These are phyloP conservation scores for Boletus sp. DNA, from an alignment of 768 basidiomycete species.

Conservation along the genomic window DNA sequence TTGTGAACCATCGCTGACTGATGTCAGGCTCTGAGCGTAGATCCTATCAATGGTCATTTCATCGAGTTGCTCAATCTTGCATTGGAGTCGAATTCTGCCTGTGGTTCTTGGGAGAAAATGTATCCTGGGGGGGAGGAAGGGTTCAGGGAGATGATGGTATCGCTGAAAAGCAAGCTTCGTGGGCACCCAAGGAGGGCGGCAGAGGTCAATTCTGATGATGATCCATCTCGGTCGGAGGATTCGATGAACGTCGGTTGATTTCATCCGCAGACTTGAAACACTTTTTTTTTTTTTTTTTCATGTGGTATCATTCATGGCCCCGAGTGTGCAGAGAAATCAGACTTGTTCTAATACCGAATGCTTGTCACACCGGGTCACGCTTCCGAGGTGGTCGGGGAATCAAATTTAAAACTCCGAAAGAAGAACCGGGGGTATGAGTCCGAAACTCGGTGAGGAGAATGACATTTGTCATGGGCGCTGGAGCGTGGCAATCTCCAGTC, in stretches of 20 bases:
- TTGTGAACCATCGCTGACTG: constrained; percentile 1
- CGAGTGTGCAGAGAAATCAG: not conserved
- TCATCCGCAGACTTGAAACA: constrained; percentile 12
- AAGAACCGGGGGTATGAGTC: not conserved
- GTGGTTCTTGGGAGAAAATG: constrained; percentile 32
- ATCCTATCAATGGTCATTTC: constrained; percentile 78
- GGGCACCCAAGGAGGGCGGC: constrained; percentile 21
- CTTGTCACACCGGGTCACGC: not conserved
- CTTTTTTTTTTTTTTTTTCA: constrained; percentile 26
- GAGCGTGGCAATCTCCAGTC: not conserved
- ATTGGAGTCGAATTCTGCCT: constrained; percentile 49
- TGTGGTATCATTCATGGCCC: constrained; percentile 7
- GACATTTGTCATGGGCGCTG: not conserved
- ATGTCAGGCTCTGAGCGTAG: constrained; percentile 66
- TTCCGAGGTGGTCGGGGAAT: not conserved
- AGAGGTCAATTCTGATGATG: constrained; percentile 14
- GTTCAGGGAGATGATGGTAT: constrained; percentile 32
- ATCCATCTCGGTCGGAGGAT: constrained; percentile 23
- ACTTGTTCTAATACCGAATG: not conserved
- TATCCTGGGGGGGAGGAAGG: constrained; percentile 35
- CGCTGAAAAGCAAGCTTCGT: constrained; percentile 28
- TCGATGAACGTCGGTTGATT: constrained; percentile 32
- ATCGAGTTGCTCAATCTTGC: constrained; percentile 81
- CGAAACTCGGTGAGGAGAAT: no score
- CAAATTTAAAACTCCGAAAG: not conserved